phyloP scores from a whole-genome alignment of 2,329 filamentous ascomycete species.

The Neonectria punicea region DNA sequence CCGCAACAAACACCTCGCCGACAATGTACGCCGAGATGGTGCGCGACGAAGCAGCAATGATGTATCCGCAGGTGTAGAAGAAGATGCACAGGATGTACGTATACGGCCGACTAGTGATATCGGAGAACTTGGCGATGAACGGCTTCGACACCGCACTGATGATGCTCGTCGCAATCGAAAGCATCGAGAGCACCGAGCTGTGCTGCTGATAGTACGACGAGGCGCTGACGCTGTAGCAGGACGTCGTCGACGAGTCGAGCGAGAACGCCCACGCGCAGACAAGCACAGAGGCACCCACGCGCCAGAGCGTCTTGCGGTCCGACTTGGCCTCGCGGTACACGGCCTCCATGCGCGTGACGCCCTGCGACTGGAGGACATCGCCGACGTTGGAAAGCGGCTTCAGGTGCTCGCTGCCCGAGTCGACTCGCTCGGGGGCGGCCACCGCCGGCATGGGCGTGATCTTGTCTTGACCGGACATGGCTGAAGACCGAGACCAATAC shows the following conservation, averaged over 20 bases:
- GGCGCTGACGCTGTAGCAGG: conserved; percentile 3
- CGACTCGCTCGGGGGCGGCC: conserved; percentile 20
- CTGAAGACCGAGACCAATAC: not conserved
- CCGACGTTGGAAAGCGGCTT: conserved; percentile 33
- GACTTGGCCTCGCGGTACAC: conserved; percentile 43
- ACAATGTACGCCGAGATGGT: conserved; percentile 63
- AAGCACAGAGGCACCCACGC: conserved; percentile 44
- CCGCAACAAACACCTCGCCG: conserved; percentile 67
- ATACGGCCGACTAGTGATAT: conserved; percentile 71
- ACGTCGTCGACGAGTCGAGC: conserved; percentile 44
- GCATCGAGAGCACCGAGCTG: conserved; percentile 9
- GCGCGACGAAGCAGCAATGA: conserved; percentile 65
- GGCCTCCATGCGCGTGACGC: conserved; percentile 46
- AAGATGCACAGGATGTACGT: conserved; percentile 66
- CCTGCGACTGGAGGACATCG: conserved; percentile 36
- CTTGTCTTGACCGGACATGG: conserved; percentile 27
- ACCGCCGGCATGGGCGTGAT: conserved; percentile 15
- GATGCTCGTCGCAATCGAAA: too few species aligned
- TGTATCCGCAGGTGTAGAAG: conserved; percentile 66
- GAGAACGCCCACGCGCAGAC: conserved; percentile 47
- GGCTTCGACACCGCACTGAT: conserved; percentile 62
- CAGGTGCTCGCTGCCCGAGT: conserved; percentile 25
- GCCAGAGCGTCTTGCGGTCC: conserved; percentile 39
- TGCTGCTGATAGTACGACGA: conserved; percentile 44
- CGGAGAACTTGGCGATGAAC: conserved; percentile 69